Base-by-base conservation (phyloP, 2,329 filamentous ascomycete species). In the Colletotrichum truncatum region DNA sequence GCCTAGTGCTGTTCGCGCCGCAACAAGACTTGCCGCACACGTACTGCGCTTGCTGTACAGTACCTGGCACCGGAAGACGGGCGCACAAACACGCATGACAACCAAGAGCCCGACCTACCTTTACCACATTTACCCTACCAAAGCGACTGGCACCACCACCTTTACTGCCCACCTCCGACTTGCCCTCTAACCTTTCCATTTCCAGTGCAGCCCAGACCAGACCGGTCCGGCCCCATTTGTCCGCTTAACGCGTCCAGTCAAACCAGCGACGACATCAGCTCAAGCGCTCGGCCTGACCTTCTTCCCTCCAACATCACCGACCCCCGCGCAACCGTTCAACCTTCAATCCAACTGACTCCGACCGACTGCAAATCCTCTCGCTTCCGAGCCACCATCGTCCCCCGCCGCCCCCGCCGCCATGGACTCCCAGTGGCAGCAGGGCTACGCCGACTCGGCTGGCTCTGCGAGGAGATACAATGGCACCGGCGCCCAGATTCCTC, bases 391-490 rank as follows among this genome's bases (percentile, higher is more conserved):
- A 51, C 57, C 67, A 62, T 64, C 48, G 58, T 59, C 46, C 55
- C 61, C 53, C 68, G 67, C n/a, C n/a, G n/a, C n/a, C n/a, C 28
- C 32, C 21, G 70, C 73, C 74, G 73, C 75, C 74, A 86, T 86
- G 84, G 84, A 86, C 76, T 78, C 78, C 59, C 76, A 73, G 70
- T 71, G 73, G 81, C 81, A 90, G 82, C 87, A 89, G 81, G 78
- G 85, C 69, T 93, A 92, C 79, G 81, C 86, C 76, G 89, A 92
- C 78, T 82, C 89, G 76, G 78, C 85, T 73, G 85, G 84, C 74
- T 85, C 86, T 76, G 84, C 89, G 74, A 85, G 87, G 80, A 87
- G 90, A 80, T 91, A 89, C 77, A 89, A 87, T 78, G 84, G 84
- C 70, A 79, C 74, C 68, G 49, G 62, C 41, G 73, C 72, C 66